Evolutionary conservation across 768 basidiomycete species (phyloP).

Genomic region (Mycena polygramma): DNA sequence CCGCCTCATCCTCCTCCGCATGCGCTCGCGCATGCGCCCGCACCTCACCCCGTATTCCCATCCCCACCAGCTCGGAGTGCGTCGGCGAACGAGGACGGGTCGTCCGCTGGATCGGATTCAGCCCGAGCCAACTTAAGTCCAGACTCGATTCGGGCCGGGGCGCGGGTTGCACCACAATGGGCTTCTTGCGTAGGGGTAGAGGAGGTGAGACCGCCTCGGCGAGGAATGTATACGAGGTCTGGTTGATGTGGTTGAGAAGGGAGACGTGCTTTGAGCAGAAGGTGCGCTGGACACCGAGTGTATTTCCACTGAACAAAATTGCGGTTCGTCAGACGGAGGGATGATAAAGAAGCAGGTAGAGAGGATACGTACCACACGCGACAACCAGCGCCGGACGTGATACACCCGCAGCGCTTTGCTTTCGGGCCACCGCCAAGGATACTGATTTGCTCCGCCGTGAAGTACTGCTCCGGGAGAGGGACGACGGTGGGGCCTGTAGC

Average conservation of each 20-base stretch:
- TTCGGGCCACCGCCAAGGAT: slow-evolving; percentile 3
- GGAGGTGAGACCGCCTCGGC: slow-evolving; percentile 12
- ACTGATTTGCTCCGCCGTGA: slow-evolving; percentile 9
- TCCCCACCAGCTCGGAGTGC: background rate
- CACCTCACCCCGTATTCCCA: background rate
- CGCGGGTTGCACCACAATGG: background rate
- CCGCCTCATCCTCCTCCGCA: background rate
- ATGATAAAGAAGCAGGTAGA: no score
- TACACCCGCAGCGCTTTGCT: slow-evolving; percentile 5
- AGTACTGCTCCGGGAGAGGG: slow-evolving; percentile 15
- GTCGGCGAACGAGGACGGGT: background rate
- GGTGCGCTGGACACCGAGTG: slow-evolving; percentile 9
- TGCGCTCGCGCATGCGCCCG: background rate
- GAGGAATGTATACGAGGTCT: slow-evolving; percentile 8
- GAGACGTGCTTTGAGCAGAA: background rate
- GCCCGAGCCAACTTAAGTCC: no score
- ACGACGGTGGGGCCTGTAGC: background rate
- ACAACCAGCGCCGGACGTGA: slow-evolving; percentile 11
- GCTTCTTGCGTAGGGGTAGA: background rate
- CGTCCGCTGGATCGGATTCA: background rate
- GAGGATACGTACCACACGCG: slow-evolving; percentile 16
- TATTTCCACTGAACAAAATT: slow-evolving; percentile 4
- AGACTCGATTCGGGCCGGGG: background rate
- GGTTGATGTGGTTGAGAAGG: background rate
- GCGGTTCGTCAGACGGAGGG: no score